These are phyloP conservation scores for Fusarium sp. DNA, from an alignment of 2,329 filamentous ascomycete species.

Conservation along the genomic window DNA sequence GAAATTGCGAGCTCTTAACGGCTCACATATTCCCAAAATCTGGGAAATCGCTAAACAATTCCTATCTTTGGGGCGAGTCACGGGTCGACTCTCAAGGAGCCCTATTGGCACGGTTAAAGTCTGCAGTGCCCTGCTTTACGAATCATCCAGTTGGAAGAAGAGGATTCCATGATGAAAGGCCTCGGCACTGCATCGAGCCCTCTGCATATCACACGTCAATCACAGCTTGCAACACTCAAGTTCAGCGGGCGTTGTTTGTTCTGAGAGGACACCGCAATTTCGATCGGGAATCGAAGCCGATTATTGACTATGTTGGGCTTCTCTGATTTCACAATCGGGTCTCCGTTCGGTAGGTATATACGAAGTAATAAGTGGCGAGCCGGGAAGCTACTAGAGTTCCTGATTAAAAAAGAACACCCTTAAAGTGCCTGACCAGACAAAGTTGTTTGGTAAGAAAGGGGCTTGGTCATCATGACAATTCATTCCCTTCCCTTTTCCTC, in stretches of 20 bases:
- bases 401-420: too few relatives aligned
- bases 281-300: not conserved
- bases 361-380: not conserved
- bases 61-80: not conserved
- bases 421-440: not conserved
- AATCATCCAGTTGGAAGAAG: not conserved
- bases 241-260: too few relatives aligned
- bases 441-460: not conserved
- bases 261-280: not conserved
- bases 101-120: constrained; percentile 1
- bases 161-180: not conserved
- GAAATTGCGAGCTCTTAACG: not conserved
- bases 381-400: not conserved
- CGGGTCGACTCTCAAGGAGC: not conserved
- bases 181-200: not conserved
- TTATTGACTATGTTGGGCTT: not conserved
- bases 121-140: not conserved
- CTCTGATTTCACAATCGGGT: not conserved
- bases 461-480: not conserved
- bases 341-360: not conserved
- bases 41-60: not conserved
- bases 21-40: not conserved
- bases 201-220: not conserved
- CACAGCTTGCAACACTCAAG: not conserved
- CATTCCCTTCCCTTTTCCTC: not conserved